Percentiles rank a stretch among this genome's conserved stretches.
These are phyloP conservation scores for Pyrenochaeta sp. DNA, from an alignment of 2,329 filamentous ascomycete species.

Conservation along the genomic window DNA sequence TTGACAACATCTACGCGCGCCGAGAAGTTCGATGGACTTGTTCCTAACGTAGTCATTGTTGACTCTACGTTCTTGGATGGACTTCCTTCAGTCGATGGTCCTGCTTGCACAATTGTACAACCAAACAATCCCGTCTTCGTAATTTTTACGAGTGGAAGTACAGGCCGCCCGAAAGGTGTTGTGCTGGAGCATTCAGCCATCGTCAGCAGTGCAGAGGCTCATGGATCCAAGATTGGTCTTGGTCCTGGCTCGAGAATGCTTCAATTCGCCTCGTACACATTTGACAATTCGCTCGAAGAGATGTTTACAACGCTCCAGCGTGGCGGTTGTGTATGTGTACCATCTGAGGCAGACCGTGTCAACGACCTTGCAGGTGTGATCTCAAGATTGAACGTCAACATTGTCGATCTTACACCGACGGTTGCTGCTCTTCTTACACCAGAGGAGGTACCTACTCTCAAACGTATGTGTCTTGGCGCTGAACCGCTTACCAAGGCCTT, in stretches of 20 bases:
- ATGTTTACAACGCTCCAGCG: constrained; percentile 62
- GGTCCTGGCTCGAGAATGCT: constrained; percentile 38
- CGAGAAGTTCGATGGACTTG: constrained; percentile 51
- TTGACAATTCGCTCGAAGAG: constrained; percentile 63
- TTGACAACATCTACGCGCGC: constrained; percentile 48
- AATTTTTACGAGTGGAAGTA: constrained; percentile 44
- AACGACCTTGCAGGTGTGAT: constrained; percentile 58
- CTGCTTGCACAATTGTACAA: constrained; percentile 25
- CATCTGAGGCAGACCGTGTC: constrained; percentile 62
- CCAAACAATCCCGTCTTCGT: constrained; percentile 40
- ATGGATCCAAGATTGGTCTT: constrained; percentile 36
- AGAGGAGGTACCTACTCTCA: constrained; percentile 53
- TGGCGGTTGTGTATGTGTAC: constrained; percentile 62
- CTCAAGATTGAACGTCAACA: constrained; percentile 34
- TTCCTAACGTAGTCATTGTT: constrained; percentile 48
- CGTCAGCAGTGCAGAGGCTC: constrained; percentile 40
- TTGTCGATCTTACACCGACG: constrained; percentile 64
- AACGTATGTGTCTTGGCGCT: constrained; percentile 53
- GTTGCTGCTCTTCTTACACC: constrained; percentile 60
- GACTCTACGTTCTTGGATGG: constrained; percentile 44
- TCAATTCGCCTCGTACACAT: constrained; percentile 59
- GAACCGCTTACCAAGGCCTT: constrained; percentile 50
- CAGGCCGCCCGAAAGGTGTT: constrained; percentile 44
- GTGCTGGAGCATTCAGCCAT: constrained; percentile 42
- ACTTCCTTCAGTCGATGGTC: constrained; percentile 24